Base-by-base conservation (phyloP, 352 stramenopile species). In the Chrysophaeum taylorii region DNA sequence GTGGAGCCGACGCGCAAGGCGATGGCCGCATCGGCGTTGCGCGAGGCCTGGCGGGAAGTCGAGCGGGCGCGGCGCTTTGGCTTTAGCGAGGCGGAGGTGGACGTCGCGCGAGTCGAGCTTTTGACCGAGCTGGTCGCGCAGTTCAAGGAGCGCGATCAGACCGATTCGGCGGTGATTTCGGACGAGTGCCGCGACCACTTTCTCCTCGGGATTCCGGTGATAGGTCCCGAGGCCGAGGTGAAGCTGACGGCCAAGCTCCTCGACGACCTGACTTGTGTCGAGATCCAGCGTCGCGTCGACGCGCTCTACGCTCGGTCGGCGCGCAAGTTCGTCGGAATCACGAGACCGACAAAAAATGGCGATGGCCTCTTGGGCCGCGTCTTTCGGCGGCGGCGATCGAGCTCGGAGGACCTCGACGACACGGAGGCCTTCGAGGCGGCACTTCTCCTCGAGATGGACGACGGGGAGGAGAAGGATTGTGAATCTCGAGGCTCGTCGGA, bases 121-220 rank as follows among this genome's bases (percentile, higher is more conserved):
- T 60, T 75, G 0, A 37, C 69, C 1, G 73, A 77, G n/a, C 61
- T 77, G 0, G 35, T 48, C 23, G 69, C 39, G 0, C 61, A 77
- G 48, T 75, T 53, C 48, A 38, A 73, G 31, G 61, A 72, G 37
- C 27, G 69, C 18, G 61, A 72, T 21, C 73, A 77, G 64, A 73
- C 69, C n/a, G 69, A 77, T 25, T 70, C 48, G 21, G 41, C 45
- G 36, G 43, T 33, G 50, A 42, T 75, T 23, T 68, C 57, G 42
- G 70, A 69, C 37, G 73, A 74, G 29, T 71, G 57, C 48, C 61
- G 73, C 23, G 68, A 77, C 31, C 73, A 77, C 64, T 77, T 75
- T 43, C 35, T 74, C 31, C 53, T 62, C 33, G 39, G 25, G 0
- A 57, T 64, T 39, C 73, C 73, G 25, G 33, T 54, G 2, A 36